phyloP scores from a whole-genome alignment of 1,284 basidiomycete species.

The Ceratobasidium sp. region DNA sequence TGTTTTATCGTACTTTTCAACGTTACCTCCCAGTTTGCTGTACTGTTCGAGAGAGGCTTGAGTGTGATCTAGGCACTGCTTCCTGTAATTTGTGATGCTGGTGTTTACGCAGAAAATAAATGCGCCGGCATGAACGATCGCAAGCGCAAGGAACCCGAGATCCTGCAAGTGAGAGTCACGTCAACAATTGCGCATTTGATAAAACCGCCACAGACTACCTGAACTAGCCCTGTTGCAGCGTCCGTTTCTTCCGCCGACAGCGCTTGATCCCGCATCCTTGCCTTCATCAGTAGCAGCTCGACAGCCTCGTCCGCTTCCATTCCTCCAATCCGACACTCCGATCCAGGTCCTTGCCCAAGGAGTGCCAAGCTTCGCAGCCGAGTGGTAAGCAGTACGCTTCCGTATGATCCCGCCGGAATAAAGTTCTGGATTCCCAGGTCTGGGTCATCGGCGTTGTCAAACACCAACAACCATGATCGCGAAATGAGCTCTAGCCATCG shows the following conservation, averaged over 20 bases:
- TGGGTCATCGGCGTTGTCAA: constrained; percentile 33
- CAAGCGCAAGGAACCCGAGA: constrained; percentile 32
- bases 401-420: constrained; percentile 10
- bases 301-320: constrained; percentile 27
- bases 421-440: neutral
- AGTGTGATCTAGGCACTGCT: neutral
- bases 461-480: constrained; percentile 18
- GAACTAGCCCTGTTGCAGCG: neutral
- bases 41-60: neutral
- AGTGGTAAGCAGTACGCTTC: constrained; percentile 37
- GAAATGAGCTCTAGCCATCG: neutral
- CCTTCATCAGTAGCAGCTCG: neutral
- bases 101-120: neutral
- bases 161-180: neutral
- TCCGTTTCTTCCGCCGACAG: neutral
- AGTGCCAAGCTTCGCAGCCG: neutral
- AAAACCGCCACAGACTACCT: neutral
- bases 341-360: neutral
- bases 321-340: neutral
- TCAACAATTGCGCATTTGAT: neutral
- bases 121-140: constrained; percentile 37
- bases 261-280: neutral
- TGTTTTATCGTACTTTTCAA: constrained; percentile 13
- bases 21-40: neutral
- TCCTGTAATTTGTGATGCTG: neutral